A percentile compares a stretch with the other conserved stretches of the same genome.
These are phyloP conservation scores for Dictyostelium discoideum DNA, from an alignment of 78 protist species.

Conservation along the genomic window DNA sequence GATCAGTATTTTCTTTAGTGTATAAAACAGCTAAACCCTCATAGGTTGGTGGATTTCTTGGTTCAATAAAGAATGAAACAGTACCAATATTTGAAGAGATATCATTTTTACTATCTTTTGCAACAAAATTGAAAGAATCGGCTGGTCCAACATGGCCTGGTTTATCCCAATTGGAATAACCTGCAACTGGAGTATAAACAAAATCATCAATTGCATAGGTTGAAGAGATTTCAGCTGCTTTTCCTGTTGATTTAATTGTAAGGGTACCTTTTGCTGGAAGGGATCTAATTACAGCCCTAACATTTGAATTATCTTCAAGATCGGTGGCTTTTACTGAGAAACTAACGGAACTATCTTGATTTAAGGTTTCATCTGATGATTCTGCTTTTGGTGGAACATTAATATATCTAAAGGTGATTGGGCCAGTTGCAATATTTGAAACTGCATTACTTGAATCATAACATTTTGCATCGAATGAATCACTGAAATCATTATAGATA, in stretches of 20 bases:
- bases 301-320: not conserved
- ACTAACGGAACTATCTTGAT: not conserved
- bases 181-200: constrained; percentile 8
- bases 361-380: not conserved
- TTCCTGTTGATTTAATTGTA: not conserved
- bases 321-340: not conserved
- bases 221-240: not conserved
- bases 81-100: not conserved
- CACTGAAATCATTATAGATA: not conserved
- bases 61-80: not conserved
- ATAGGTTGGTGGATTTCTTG: constrained; percentile 32
- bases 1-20: not conserved
- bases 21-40: not conserved
- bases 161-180: constrained; percentile 3
- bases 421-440: not conserved
- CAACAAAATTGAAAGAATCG: constrained; percentile 7
- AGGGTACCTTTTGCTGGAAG: constrained; percentile 46
- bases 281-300: not conserved
- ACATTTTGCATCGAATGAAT: not conserved
- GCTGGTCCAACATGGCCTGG: constrained; percentile 43
- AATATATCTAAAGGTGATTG: not conserved
- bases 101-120: not conserved
- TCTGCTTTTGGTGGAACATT: constrained; percentile 14
- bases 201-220: not conserved
- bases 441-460: not conserved